These are phyloP conservation scores for Aspergillus ruber DNA, from an alignment of 2,329 filamentous ascomycete genomes.

Conservation along the genomic window DNA sequence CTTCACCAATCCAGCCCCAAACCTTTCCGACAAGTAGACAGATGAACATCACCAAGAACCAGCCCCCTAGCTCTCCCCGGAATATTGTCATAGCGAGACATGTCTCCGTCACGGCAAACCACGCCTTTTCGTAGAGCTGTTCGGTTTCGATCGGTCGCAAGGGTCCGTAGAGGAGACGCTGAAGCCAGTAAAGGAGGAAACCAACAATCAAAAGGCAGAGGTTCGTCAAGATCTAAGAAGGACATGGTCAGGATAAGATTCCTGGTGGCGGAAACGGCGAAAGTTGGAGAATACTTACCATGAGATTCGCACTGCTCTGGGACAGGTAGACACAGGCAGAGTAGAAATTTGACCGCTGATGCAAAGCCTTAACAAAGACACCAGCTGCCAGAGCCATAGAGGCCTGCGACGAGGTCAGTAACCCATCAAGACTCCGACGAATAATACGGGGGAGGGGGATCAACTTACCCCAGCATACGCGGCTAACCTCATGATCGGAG, in stretches of 20 bases:
- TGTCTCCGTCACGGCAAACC: constrained; percentile 97
- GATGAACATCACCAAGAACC: constrained; percentile 96
- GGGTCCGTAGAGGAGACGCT: constrained; percentile 82
- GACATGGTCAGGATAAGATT: constrained; percentile 3
- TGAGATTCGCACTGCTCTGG: constrained; percentile 90
- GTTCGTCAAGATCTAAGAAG: constrained; percentile 74
- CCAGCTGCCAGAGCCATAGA: constrained; percentile 77
- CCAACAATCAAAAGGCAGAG: constrained; percentile 75
- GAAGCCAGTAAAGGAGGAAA: constrained; percentile 76
- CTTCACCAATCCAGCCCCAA: constrained; percentile 97
- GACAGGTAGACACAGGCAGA: constrained; percentile 94
- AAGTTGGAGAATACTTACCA: constrained; percentile 52
- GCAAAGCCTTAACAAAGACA: constrained; percentile 83
- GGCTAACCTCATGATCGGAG: constrained; percentile 42
- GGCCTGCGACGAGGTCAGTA: constrained; percentile 45
- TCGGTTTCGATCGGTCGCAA: constrained; percentile 92
- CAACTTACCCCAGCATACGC: constrained; percentile 47
- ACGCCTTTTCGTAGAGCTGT: constrained; percentile 93
- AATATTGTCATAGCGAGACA: constrained; percentile 98
- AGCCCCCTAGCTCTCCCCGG: constrained; percentile 85
- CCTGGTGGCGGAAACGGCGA: constrained; percentile 1
- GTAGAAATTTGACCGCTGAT: constrained; percentile 96
- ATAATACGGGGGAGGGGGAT: neutral
- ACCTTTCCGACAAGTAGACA: constrained; percentile 88
- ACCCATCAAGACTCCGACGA: neutral